These are phyloP conservation scores for Coemansia umbellata DNA, from an alignment of 192 early-diverging fungal species.

Conservation along the genomic window DNA sequence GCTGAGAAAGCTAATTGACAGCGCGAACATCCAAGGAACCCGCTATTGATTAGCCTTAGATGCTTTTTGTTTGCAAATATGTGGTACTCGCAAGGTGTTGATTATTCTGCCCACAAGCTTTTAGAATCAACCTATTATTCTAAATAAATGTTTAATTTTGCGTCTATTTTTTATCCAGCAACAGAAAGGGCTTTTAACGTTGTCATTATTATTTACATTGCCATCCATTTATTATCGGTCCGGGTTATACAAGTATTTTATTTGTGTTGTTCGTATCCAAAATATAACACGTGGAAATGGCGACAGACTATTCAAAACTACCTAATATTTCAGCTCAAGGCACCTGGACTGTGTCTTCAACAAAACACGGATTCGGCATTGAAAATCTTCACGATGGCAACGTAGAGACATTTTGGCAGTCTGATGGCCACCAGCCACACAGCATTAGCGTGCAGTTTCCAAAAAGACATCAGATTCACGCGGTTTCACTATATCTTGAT, in stretches of 20 bases:
- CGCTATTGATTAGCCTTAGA: conserved; percentile 18
- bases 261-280: too few relatives aligned
- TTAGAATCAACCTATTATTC: too few relatives aligned
- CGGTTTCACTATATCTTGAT: conserved; percentile 28
- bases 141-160: too few relatives aligned
- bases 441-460: conserved; percentile 22
- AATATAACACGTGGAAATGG: too few relatives aligned
- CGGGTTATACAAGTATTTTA: too few relatives aligned
- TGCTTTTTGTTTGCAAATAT: neutral
- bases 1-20: conserved; percentile 25
- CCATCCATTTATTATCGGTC: too few relatives aligned
- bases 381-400: conserved; percentile 22
- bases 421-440: conserved; percentile 48
- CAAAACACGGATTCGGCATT: conserved; percentile 29
- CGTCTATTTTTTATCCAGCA: too few relatives aligned
- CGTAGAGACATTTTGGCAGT: conserved; percentile 44
- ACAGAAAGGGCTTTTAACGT: too few relatives aligned
- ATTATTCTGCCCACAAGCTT: too few relatives aligned
- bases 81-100: too few relatives aligned
- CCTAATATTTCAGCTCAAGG: conserved; percentile 19
- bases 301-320: conserved; percentile 6
- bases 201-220: too few relatives aligned
- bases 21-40: conserved; percentile 20
- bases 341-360: conserved; percentile 30
- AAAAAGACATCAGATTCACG: conserved; percentile 19